Evolutionary conservation across 805 yeast species (phyloP).

Genomic region (Kuraishia floccosa): DNA sequence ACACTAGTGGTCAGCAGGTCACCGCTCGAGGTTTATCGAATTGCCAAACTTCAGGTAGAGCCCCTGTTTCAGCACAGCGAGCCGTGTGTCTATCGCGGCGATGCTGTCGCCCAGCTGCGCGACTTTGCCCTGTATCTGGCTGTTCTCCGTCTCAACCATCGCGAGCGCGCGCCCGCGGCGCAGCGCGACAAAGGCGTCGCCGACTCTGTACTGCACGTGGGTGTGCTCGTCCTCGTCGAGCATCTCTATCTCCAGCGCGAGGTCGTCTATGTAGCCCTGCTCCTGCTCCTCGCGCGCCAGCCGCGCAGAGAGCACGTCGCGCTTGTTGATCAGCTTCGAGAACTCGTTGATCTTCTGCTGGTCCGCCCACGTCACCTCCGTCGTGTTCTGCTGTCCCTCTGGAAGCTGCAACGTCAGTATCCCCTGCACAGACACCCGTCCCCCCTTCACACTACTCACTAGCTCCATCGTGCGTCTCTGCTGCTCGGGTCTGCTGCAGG

Average conservation of each 20-base stretch:
- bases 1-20: too few relatives aligned
- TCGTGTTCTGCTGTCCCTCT: slow-evolving; percentile 39
- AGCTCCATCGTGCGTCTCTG: too few relatives aligned
- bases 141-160: slow-evolving; percentile 54
- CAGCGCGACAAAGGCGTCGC: slow-evolving; percentile 68
- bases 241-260: slow-evolving; percentile 74
- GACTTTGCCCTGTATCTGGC: slow-evolving; percentile 37
- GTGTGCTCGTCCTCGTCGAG: slow-evolving; percentile 65
- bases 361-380: slow-evolving; percentile 71
- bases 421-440: too few relatives aligned
- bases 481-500: too few relatives aligned
- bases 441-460: too few relatives aligned
- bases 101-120: slow-evolving; percentile 32
- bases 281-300: slow-evolving; percentile 45
- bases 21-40: slow-evolving; percentile 74
- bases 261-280: slow-evolving; percentile 83
- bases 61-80: slow-evolving; percentile 54
- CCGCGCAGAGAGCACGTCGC: slow-evolving; percentile 42
- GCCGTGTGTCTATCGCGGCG: slow-evolving; percentile 36
- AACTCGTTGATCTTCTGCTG: slow-evolving; percentile 85
- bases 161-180: slow-evolving; percentile 56
- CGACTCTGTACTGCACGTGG: slow-evolving; percentile 73
- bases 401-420: too few relatives aligned
- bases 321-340: slow-evolving; percentile 67
- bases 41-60: slow-evolving; percentile 85